Evolutionary conservation across 2,329 filamentous ascomycete species (phyloP).

Genomic region (Paracamarosporium sp.): DNA sequence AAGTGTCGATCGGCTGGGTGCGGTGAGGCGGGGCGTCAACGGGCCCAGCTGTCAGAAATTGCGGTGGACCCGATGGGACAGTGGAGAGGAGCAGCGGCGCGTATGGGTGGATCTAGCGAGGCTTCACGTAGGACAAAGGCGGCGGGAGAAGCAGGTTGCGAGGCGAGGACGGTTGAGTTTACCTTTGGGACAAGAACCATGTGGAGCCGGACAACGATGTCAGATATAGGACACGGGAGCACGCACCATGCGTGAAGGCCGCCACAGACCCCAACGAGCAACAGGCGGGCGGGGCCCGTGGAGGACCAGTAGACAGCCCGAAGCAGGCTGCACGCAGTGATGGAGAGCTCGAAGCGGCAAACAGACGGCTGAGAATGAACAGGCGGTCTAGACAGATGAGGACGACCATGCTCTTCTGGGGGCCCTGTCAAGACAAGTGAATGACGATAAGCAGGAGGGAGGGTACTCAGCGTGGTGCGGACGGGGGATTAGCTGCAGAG

Average conservation of each 20-base stretch:
- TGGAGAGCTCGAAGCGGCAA: conserved; percentile 29
- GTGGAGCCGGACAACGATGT: conserved; percentile 33
- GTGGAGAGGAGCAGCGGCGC: conserved; percentile 13
- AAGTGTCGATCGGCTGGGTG: conserved; percentile 34
- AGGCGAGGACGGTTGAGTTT: conserved; percentile 19
- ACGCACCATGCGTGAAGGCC: conserved; percentile 43
- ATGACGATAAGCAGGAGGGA: conserved; percentile 35
- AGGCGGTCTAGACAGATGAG: conserved; percentile 33
- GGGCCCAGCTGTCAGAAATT: conserved; percentile 31
- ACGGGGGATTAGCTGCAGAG: conserved; percentile 25
- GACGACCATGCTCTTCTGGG: conserved; percentile 24
- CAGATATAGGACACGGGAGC: conserved; percentile 34
- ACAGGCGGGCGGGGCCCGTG: conserved; percentile 31
- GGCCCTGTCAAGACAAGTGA: conserved; percentile 27
- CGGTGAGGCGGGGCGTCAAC: conserved; percentile 30
- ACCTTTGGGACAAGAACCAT: conserved; percentile 22
- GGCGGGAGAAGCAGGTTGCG: conserved; percentile 13
- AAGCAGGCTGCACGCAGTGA: conserved; percentile 37
- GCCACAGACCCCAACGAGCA: conserved; percentile 29
- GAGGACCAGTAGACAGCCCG: conserved; percentile 18
- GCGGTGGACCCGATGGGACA: conserved; percentile 14
- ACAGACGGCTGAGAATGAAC: conserved; percentile 25
- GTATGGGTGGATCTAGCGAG: conserved; percentile 20
- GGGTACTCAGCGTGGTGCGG: conserved; percentile 33
- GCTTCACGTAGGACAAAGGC: conserved; percentile 22